These are phyloP conservation scores for Nakaseomyces bracarensis DNA, from an alignment of 1,139 yeast genomes.

Conservation along the genomic window DNA sequence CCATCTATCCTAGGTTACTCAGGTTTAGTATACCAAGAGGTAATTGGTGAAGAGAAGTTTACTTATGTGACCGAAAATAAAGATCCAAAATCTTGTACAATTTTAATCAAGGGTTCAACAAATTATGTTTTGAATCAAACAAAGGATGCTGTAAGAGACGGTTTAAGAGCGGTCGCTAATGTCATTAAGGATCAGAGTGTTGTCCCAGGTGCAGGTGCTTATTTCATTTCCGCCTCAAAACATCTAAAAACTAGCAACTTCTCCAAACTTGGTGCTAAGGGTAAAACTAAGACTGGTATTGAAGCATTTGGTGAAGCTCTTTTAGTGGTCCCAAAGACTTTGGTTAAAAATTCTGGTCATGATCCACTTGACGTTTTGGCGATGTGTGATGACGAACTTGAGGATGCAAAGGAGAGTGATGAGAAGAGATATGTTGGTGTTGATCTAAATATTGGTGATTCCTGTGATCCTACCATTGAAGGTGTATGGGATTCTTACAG, in stretches of 20 bases:
- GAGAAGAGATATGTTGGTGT: slow-evolving; percentile 85
- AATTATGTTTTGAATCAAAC: slow-evolving; percentile 83
- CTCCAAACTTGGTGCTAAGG: slow-evolving; percentile 56
- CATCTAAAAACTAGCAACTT: slow-evolving; percentile 45
- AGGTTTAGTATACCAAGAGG: slow-evolving; percentile 85
- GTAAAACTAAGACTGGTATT: slow-evolving; percentile 83
- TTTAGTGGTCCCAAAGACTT: slow-evolving; percentile 84
- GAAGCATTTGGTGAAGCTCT: slow-evolving; percentile 91
- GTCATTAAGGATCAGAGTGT: slow-evolving; percentile 77
- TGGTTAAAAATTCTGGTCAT: slow-evolving; percentile 86
- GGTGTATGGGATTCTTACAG: slow-evolving; percentile 97
- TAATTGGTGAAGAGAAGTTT: slow-evolving; percentile 94
- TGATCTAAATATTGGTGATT: slow-evolving; percentile 85
- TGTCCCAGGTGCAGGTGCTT: slow-evolving; percentile 97
- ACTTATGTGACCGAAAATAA: slow-evolving; percentile 90
- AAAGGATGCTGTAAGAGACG: slow-evolving; percentile 95
- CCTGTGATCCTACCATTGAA: slow-evolving; percentile 88
- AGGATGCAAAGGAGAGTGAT: slow-evolving; percentile 32
- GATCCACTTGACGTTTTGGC: slow-evolving; percentile 87
- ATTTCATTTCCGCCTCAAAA: slow-evolving; percentile 73
- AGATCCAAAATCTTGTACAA: slow-evolving; percentile 87
- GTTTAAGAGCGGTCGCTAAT: slow-evolving; percentile 88
- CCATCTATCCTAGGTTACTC: slow-evolving; percentile 83
- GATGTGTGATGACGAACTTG: slow-evolving; percentile 81
- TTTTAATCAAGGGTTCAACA: slow-evolving; percentile 89